These are phyloP conservation scores for Leccinum barrowsii DNA, from an alignment of 768 basidiomycete species.

Conservation along the genomic window DNA sequence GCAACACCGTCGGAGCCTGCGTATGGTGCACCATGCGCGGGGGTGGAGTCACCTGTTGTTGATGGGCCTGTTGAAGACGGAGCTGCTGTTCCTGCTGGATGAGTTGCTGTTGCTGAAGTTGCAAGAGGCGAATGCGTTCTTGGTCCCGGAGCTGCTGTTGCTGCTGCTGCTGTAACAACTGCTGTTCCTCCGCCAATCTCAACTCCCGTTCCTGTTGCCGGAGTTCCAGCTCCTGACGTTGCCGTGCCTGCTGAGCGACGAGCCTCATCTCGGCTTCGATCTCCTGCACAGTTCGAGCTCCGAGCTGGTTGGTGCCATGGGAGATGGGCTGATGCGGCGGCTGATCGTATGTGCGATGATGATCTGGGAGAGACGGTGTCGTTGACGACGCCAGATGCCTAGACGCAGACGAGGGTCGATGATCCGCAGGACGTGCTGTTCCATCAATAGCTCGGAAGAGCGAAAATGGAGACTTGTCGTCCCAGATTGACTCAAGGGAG, in stretches of 20 bases:
- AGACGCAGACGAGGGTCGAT: constrained; percentile 24
- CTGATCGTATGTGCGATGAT: constrained; percentile 35
- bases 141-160: constrained; percentile 39
- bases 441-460: constrained; percentile 58
- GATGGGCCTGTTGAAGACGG: constrained; percentile 38
- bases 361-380: constrained; percentile 28
- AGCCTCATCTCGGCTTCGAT: constrained; percentile 83
- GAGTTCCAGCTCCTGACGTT: constrained; percentile 40
- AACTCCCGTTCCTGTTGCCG: constrained; percentile 46
- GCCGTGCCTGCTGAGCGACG: constrained; percentile 45
- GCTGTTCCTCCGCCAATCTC: constrained; percentile 31
- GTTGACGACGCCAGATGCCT: constrained; percentile 24
- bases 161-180: constrained; percentile 40
- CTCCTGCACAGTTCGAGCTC: constrained; percentile 69
- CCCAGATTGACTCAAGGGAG: constrained; percentile 76
- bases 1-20: constrained; percentile 28
- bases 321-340: constrained; percentile 35
- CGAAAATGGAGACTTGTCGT: constrained; percentile 75
- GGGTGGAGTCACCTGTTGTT: constrained; percentile 51
- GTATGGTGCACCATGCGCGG: constrained; percentile 57
- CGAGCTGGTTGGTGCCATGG: constrained; percentile 33
- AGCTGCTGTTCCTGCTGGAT: constrained; percentile 34
- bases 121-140: constrained; percentile 38
- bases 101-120: constrained; percentile 43
- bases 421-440: constrained; percentile 37